These are phyloP conservation scores for Volvariella surrecta DNA, from an alignment of 1,284 basidiomycete genomes.

Conservation along the genomic window DNA sequence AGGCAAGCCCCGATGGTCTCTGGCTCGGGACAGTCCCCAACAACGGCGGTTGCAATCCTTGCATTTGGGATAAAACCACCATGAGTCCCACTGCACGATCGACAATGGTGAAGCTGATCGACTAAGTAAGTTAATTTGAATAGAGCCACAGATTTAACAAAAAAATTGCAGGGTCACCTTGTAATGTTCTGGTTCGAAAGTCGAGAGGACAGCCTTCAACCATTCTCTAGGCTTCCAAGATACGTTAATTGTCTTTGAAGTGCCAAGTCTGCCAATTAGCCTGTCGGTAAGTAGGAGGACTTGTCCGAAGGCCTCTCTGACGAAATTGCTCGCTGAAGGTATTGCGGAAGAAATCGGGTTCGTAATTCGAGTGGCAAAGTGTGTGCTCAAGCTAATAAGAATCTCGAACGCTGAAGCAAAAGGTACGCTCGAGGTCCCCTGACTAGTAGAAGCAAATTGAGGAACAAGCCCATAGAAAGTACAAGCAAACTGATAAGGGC, in stretches of 20 bases:
- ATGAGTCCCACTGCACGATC: slow-evolving; percentile 57
- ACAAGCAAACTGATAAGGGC: slow-evolving; percentile 48
- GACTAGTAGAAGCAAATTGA: slow-evolving; percentile 12
- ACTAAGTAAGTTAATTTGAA: slow-evolving; percentile 24
- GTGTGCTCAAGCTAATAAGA: slow-evolving; percentile 35
- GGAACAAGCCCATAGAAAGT: slow-evolving; percentile 48
- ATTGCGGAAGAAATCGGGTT: slow-evolving; percentile 6
- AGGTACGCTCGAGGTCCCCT: slow-evolving; percentile 32
- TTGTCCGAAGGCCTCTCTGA: slow-evolving; percentile 41
- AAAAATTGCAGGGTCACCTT: slow-evolving; percentile 28
- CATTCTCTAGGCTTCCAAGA: slow-evolving; percentile 51
- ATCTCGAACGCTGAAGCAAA: slow-evolving; percentile 51
- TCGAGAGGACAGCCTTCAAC: slow-evolving; percentile 41
- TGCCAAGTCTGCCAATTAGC: slow-evolving; percentile 36
- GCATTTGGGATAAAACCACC: slow-evolving; percentile 45
- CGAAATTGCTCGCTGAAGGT: slow-evolving; percentile 11
- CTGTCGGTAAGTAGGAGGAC: slow-evolving; percentile 41
- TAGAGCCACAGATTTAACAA: slow-evolving; percentile 4
- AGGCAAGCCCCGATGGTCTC: too few species aligned
- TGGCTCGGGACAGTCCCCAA: background rate
- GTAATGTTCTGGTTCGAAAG: slow-evolving; percentile 28
- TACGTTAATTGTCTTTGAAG: slow-evolving; percentile 23
- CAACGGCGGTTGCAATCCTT: slow-evolving; percentile 42
- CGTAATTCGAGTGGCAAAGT: slow-evolving; percentile 26
- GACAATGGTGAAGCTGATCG: slow-evolving; percentile 56